These are phyloP conservation scores for Monotropa hypopitys DNA, from an alignment of 179 eudicot genomes.

Conservation along the genomic window DNA sequence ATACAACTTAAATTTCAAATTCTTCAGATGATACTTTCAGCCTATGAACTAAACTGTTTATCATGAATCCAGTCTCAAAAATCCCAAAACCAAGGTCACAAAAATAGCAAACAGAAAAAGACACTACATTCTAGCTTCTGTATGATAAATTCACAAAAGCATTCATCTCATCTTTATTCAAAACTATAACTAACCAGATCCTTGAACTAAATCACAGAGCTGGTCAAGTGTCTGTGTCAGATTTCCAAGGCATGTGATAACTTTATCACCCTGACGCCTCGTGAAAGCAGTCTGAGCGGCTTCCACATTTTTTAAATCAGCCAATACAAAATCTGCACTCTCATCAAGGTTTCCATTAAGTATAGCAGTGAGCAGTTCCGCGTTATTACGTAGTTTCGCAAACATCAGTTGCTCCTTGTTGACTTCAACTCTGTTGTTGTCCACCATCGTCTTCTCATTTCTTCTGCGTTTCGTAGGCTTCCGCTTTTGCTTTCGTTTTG, in stretches of 20 bases:
- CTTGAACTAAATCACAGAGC: slow-evolving; percentile 29
- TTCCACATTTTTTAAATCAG: slow-evolving; percentile 24
- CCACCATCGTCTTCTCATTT: slow-evolving; percentile 5
- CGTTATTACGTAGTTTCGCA: slow-evolving; percentile 28
- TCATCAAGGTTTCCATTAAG: slow-evolving; percentile 25
- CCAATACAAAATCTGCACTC: slow-evolving; percentile 14
- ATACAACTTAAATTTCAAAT: neutral
- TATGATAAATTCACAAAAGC: neutral
- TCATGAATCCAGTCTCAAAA: neutral
- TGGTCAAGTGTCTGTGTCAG: slow-evolving; percentile 33
- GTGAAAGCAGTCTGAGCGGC: slow-evolving; percentile 19
- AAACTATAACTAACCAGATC: slow-evolving; percentile 8
- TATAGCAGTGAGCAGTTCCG: slow-evolving; percentile 40
- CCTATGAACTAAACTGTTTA: neutral
- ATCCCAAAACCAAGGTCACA: neutral
- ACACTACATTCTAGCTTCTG: neutral
- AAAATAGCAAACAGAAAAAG: neutral
- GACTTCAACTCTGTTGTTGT: slow-evolving; percentile 5
- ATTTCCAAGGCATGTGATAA: slow-evolving; percentile 36
- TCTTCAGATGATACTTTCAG: neutral
- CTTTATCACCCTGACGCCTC: slow-evolving; percentile 48
- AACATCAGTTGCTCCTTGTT: slow-evolving; percentile 33
- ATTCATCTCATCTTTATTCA: neutral
- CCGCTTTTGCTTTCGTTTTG: slow-evolving; percentile 11
- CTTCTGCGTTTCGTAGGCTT: neutral